Evolutionary conservation across 306 rosid genomes (phyloP).

Genomic region (Elaeagnus macrophylla): DNA sequence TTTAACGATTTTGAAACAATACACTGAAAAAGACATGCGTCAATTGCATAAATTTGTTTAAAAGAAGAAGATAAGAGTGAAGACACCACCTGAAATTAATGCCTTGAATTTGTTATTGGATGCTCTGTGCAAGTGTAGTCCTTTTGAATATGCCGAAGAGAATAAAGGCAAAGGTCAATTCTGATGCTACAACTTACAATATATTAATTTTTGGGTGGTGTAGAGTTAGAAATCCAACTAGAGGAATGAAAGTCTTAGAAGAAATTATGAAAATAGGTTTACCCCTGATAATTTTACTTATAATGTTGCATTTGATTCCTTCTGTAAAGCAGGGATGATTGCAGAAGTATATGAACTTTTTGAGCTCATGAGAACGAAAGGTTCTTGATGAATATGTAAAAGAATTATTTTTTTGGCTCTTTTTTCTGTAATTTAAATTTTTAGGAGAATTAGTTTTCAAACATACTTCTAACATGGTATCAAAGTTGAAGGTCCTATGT

Average conservation of each 20-base stretch:
- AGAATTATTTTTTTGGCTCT: no score
- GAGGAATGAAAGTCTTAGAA: conserved; percentile 64
- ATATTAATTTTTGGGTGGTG: conserved; percentile 86
- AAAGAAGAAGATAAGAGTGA: conserved; percentile 74
- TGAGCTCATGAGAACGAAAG: conserved; percentile 77
- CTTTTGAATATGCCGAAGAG: conserved; percentile 71
- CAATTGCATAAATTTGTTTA: conserved; percentile 73
- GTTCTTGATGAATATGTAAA: no score
- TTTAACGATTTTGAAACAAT: conserved; percentile 52
- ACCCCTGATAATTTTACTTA: conserved; percentile 77
- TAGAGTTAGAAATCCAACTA: conserved; percentile 74
- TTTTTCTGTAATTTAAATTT: no score
- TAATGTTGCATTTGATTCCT: conserved; percentile 70
- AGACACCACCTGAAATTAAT: conserved; percentile 71
- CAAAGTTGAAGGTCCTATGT: no score
- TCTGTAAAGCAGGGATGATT: conserved; percentile 73
- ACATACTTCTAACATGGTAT: no score
- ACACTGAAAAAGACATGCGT: conserved; percentile 64
- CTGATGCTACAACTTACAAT: conserved; percentile 58
- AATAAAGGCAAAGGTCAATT: conserved; percentile 50
- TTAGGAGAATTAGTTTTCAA: no score
- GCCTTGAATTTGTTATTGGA: conserved; percentile 76
- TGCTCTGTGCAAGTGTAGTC: conserved; percentile 75
- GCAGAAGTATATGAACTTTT: conserved; percentile 61
- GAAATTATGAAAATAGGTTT: conserved; percentile 66